Evolutionary conservation across 1,139 yeast genomes (phyloP).

Genomic region (Saccharomyces hybrid): DNA sequence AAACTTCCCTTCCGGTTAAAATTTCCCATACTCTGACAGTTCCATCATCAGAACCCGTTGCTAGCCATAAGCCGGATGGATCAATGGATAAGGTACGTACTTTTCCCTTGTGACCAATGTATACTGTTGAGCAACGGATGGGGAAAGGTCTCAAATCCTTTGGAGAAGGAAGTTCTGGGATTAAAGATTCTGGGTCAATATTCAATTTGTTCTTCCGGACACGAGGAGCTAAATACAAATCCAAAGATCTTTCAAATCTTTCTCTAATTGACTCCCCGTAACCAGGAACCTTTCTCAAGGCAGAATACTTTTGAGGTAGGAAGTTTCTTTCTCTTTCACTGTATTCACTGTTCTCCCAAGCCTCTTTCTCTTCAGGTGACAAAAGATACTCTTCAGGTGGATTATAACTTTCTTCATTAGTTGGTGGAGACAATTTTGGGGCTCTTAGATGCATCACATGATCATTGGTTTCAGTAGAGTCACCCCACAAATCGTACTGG

Average conservation of each 20-base stretch:
- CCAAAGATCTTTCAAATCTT: slow-evolving; percentile 88
- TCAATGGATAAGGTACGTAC: slow-evolving; percentile 79
- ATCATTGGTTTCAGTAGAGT: slow-evolving; percentile 47
- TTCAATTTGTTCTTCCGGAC: slow-evolving; percentile 85
- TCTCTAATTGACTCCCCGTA: slow-evolving; percentile 81
- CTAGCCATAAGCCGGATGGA: slow-evolving; percentile 89
- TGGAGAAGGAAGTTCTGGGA: slow-evolving; percentile 96
- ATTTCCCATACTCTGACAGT: slow-evolving; percentile 95
- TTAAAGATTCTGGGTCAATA: slow-evolving; percentile 91
- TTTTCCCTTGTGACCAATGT: slow-evolving; percentile 75
- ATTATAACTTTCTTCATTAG: slow-evolving; percentile 91
- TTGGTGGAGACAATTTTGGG: slow-evolving; percentile 92
- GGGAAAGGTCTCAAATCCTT: slow-evolving; percentile 98
- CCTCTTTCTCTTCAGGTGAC: slow-evolving; percentile 68
- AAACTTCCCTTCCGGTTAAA: slow-evolving; percentile 88
- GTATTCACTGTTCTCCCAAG: slow-evolving; percentile 68
- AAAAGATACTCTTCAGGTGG: slow-evolving; percentile 94
- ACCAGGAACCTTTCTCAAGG: slow-evolving; percentile 91
- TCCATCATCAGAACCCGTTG: slow-evolving; percentile 97
- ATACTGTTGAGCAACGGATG: slow-evolving; percentile 76
- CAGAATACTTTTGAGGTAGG: slow-evolving; percentile 70
- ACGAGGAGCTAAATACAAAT: slow-evolving; percentile 92
- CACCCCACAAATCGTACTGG: slow-evolving; percentile 83
- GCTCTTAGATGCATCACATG: slow-evolving; percentile 92
- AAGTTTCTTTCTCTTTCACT: slow-evolving; percentile 72